phyloP scores from a whole-genome alignment of 805 yeast species.

The Nakazawaea ishiwadae region DNA sequence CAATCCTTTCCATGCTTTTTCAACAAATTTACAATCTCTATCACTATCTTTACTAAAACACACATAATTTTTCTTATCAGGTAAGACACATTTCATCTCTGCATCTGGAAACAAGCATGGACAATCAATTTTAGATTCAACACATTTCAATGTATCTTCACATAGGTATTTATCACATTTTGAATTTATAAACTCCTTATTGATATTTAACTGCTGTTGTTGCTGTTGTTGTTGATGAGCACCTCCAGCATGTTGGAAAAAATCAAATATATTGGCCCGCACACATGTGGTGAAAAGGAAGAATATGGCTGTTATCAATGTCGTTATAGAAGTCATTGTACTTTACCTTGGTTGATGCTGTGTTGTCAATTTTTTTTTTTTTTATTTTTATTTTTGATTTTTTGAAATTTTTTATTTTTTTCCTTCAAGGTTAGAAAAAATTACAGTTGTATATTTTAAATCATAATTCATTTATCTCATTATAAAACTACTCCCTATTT shows the following conservation, averaged over 20 bases:
- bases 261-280: slow-evolving; percentile 7
- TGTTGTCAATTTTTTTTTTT: not conserved
- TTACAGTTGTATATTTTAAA: not conserved
- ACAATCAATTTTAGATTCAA: slow-evolving; percentile 60
- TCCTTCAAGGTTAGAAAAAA: too few species aligned
- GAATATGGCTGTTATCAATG: not conserved
- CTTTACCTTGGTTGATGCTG: not conserved
- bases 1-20: slow-evolving; percentile 60
- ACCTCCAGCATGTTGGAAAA: slow-evolving; percentile 21
- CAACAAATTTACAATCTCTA: slow-evolving; percentile 86
- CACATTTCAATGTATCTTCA: slow-evolving; percentile 81
- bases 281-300: not conserved
- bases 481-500: slow-evolving; percentile 57
- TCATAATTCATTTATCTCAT: not conserved
- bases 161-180: slow-evolving; percentile 70
- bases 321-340: too few species aligned
- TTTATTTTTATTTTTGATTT: not conserved
- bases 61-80: slow-evolving; percentile 57
- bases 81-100: slow-evolving; percentile 75
- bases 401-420: too few species aligned
- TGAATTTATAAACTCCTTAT: slow-evolving; percentile 31
- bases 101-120: slow-evolving; percentile 90
- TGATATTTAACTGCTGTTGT: slow-evolving; percentile 32
- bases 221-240: slow-evolving; percentile 24
- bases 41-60: slow-evolving; percentile 75